These are phyloP conservation scores for Lophiotrema nucula DNA, from an alignment of 495 filamentous ascomycete genomes.

Conservation along the genomic window DNA sequence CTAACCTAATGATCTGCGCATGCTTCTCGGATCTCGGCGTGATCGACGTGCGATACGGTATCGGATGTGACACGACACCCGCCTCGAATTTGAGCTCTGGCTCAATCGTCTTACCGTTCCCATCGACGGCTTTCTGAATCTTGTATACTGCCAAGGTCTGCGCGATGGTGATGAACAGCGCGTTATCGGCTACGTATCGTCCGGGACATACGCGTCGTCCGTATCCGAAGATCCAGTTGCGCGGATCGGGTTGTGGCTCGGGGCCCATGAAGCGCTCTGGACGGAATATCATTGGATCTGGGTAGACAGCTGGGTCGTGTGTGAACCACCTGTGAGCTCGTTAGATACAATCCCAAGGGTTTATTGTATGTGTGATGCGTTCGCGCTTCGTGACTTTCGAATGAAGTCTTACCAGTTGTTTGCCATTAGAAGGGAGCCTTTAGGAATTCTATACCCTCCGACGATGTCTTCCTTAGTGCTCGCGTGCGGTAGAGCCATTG, in stretches of 20 bases:
- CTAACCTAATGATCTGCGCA: slow-evolving; percentile 37
- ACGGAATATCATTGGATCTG: slow-evolving; percentile 40
- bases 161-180: slow-evolving; percentile 42
- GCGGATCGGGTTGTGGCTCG: slow-evolving; percentile 35
- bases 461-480: slow-evolving; percentile 52
- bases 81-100: slow-evolving; percentile 36
- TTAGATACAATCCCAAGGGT: no score
- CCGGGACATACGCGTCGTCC: slow-evolving; percentile 47
- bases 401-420: slow-evolving; percentile 44
- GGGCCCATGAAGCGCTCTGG: slow-evolving; percentile 45
- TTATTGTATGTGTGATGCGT: no score
- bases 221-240: slow-evolving; percentile 41
- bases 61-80: slow-evolving; percentile 46
- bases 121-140: background rate
- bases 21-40: slow-evolving; percentile 39
- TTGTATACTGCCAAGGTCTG: slow-evolving; percentile 43
- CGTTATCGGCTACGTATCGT: slow-evolving; percentile 40
- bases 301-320: slow-evolving; percentile 41
- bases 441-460: slow-evolving; percentile 47
- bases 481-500: slow-evolving; percentile 56
- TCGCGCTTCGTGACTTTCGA: background rate
- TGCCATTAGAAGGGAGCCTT: slow-evolving; percentile 45
- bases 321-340: slow-evolving; percentile 29
- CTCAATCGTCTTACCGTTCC: slow-evolving; percentile 36
- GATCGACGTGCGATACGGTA: slow-evolving; percentile 41